A percentile compares a stretch with the other conserved stretches of the same genome.
Evolutionary conservation across 139 green algal species (phyloP).

Genomic region (Raphidocelis subcapitata): DNA sequence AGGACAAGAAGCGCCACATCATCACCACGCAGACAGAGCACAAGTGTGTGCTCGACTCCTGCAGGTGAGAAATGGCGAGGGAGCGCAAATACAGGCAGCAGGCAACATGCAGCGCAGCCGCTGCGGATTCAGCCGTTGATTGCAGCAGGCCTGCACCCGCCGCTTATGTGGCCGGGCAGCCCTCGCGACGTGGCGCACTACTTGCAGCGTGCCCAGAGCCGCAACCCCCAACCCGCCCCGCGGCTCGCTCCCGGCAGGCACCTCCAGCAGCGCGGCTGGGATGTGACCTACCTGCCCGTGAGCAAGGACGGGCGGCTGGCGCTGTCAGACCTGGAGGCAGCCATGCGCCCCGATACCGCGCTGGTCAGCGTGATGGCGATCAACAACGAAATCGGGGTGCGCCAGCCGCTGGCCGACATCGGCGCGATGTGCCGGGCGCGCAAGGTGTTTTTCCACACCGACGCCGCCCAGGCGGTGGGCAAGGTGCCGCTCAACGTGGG

Average conservation of each 20-base stretch:
- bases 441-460: conserved; percentile 95
- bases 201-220: too few species aligned
- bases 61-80: too few species aligned
- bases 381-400: conserved; percentile 98
- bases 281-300: conserved; percentile 97
- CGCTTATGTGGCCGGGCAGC: too few species aligned
- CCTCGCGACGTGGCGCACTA: too few species aligned
- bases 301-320: conserved; percentile 84
- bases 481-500: conserved; percentile 96
- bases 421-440: conserved; percentile 76
- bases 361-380: conserved; percentile 95
- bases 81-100: too few species aligned
- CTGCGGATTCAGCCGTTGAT: too few species aligned
- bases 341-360: conserved; percentile 87
- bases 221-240: too few species aligned
- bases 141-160: too few species aligned
- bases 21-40: conserved; percentile 97
- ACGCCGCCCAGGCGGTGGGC: conserved; percentile 89
- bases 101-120: too few species aligned
- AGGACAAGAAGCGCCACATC: conserved; percentile 94
- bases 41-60: conserved; percentile 98
- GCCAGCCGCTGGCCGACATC: conserved; percentile 94
- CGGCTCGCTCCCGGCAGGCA: conserved; percentile 43
- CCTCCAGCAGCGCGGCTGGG: conserved; percentile 88
- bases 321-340: conserved; percentile 71